Evolutionary conservation across 2,329 filamentous ascomycete species (phyloP).

Genomic region (Lasiodiplodia gonubiensis): DNA sequence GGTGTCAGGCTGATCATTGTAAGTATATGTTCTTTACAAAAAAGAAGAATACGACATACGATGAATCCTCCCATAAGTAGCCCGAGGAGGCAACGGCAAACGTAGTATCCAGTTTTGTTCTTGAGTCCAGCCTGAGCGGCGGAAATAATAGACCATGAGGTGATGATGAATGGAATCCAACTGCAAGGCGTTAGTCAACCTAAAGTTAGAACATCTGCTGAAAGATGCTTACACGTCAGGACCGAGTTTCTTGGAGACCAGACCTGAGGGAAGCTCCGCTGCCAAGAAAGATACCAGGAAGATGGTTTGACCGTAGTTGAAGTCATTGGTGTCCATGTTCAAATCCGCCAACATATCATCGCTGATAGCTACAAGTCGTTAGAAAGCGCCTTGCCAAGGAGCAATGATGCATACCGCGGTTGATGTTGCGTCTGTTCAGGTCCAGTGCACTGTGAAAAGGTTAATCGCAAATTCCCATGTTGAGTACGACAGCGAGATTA

Average conservation of each 20-base stretch:
- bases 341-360: conserved; percentile 35
- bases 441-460: conserved; percentile 31
- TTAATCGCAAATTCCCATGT: not conserved
- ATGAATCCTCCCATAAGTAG: conserved; percentile 64
- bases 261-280: conserved; percentile 11
- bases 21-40: not conserved
- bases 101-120: conserved; percentile 28
- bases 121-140: conserved; percentile 29
- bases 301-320: conserved; percentile 38
- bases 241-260: conserved; percentile 19
- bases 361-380: conserved; percentile 5
- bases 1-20: conserved; percentile 49
- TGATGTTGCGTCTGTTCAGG: conserved; percentile 39
- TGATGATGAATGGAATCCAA: conserved; percentile 25
- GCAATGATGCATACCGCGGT: conserved; percentile 36
- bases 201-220: not conserved
- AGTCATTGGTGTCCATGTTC: conserved; percentile 39
- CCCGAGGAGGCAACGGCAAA: conserved; percentile 50
- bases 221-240: conserved; percentile 1
- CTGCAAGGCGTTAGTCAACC: not conserved
- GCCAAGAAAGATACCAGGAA: conserved; percentile 36
- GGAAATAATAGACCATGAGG: conserved; percentile 30
- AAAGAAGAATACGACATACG: not conserved
- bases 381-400: conserved; percentile 17
- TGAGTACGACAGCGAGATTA: too few species aligned